phyloP scores from a whole-genome alignment of 805 yeast species.

The Metschnikowia proteae region DNA sequence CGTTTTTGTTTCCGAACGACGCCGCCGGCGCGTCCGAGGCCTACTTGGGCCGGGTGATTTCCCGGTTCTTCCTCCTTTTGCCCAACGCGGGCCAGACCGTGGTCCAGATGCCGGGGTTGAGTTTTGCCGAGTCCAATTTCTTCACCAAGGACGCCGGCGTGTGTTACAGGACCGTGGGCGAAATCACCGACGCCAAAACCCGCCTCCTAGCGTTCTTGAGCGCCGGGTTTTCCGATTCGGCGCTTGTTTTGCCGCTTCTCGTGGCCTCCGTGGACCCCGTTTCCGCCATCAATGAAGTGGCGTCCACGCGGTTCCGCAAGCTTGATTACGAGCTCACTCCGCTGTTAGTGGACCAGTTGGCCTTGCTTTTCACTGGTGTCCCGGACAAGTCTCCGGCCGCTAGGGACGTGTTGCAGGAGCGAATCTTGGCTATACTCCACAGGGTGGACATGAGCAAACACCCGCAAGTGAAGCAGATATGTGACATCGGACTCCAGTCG shows the following conservation, averaged over 20 bases:
- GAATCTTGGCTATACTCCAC: slow-evolving; percentile 46
- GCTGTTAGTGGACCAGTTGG: slow-evolving; percentile 41
- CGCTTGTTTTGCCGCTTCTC: slow-evolving; percentile 47
- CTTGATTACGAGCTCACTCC: slow-evolving; percentile 52
- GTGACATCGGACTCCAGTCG: slow-evolving; percentile 59
- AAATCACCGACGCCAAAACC: slow-evolving; percentile 33
- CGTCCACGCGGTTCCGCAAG: slow-evolving; percentile 50
- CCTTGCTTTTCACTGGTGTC: slow-evolving; percentile 51
- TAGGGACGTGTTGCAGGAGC: slow-evolving; percentile 50
- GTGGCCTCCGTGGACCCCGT: slow-evolving; percentile 62
- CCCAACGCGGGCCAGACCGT: slow-evolving; percentile 34
- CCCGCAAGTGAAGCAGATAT: slow-evolving; percentile 42
- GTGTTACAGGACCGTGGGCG: slow-evolving; percentile 44
- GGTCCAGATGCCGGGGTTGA: slow-evolving; percentile 58
- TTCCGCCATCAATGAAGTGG: slow-evolving; percentile 52
- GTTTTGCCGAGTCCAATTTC: slow-evolving; percentile 52
- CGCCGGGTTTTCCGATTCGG: slow-evolving; percentile 36
- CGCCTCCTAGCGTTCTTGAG: slow-evolving; percentile 37
- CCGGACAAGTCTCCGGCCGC: slow-evolving; percentile 47
- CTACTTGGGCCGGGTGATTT: slow-evolving; percentile 41
- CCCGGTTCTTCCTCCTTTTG: slow-evolving; percentile 54
- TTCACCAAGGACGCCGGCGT: slow-evolving; percentile 70
- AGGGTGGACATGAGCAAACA: slow-evolving; percentile 51
- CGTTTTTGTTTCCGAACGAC: slow-evolving; percentile 30
- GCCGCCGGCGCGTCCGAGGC: slow-evolving; percentile 43